Base-by-base conservation (phyloP, 306 rosid species). In the Inga oerstediana region DNA sequence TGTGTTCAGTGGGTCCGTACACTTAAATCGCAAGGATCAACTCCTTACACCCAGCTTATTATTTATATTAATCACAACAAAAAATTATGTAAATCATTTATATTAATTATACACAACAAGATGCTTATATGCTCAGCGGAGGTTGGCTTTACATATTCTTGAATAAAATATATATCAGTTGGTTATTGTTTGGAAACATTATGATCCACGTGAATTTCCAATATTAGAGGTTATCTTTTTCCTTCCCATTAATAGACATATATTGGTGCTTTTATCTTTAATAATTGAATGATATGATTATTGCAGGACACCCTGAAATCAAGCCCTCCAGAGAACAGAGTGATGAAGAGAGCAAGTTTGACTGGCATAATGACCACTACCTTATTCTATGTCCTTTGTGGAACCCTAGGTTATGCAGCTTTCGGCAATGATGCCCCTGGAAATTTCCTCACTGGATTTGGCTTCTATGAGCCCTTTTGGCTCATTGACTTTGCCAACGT, bases 401-500 rank as follows among this genome's bases (percentile, higher is more conserved):
- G 99, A 34, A 84, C 88, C 79, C 3, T 92, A 64, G 99, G 99
- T 12, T 97, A 97, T 61, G 99, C 99, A 61, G 99, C 99, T 9
- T 97, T 97, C 9, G 98, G 99, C 69, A 97, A 97, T 13, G 67
- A 83, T 14, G 99, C 98, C 43, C 99, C 99, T 0, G 99, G 99
- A 83, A 97, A 97, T 77, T 97, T 97, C 91, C 98, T 97, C 82
- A 97, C 99, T 0, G 99, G 99, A 8, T 96, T 96, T 46, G 99
- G 99, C 69, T 97, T 97, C 95, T 97, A 97, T 10, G 98, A 97
- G 75, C 99, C 99, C 13, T 97, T 94, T 77, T 97, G 99, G 99
- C 90, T 97, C 20, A 86, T 97, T 19, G 99, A 97, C 79, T 48
- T 97, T 7, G 99, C 99, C 83, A 94, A 97, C 66, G 64, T 92